A percentile compares a stretch with the other conserved stretches of the same genome.
Evolutionary conservation across 805 yeast species (phyloP).

Genomic region (Candida insectalens): DNA sequence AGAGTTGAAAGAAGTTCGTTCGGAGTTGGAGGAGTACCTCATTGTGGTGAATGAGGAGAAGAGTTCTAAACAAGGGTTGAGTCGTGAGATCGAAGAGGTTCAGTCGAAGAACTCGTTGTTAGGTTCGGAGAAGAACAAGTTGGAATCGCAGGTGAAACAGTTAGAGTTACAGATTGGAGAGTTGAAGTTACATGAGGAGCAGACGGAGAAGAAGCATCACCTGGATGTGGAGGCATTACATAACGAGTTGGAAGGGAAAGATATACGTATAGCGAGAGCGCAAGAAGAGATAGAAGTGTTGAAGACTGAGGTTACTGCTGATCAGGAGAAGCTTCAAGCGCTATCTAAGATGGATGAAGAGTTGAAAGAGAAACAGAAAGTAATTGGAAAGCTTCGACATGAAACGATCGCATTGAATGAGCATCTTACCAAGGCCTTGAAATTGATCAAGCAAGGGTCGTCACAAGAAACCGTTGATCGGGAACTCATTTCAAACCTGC

Average conservation of each 20-base stretch:
- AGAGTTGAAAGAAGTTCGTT: conserved; percentile 28
- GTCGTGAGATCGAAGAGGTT: conserved; percentile 29
- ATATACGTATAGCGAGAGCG: conserved; percentile 12
- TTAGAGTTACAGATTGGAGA: conserved; percentile 12
- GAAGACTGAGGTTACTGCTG: conserved; percentile 5
- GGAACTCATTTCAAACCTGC: conserved; percentile 77
- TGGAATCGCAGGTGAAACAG: conserved; percentile 18
- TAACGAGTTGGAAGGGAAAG: conserved; percentile 11
- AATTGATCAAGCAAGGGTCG: conserved; percentile 70
- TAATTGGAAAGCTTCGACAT: conserved; percentile 85
- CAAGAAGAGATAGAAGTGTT: conserved; percentile 11
- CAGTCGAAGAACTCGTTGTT: conserved; percentile 19
- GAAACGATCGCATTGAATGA: conserved; percentile 92
- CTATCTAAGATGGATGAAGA: conserved; percentile 37
- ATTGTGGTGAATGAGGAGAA: conserved; percentile 31
- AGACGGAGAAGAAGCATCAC: conserved; percentile 7
- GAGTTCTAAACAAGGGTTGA: conserved; percentile 34
- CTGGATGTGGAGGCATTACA: conserved; percentile 16
- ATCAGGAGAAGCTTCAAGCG: conserved; percentile 14
- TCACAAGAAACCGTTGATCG: conserved; percentile 74
- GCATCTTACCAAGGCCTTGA: conserved; percentile 87
- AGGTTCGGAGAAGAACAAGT: conserved; percentile 13
- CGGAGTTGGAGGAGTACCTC: conserved; percentile 25
- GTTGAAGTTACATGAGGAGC: conserved; percentile 4
- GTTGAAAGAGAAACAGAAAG: conserved; percentile 60